A percentile compares a stretch with the other conserved stretches of the same genome.
These are phyloP conservation scores for Claviceps sp. DNA, from an alignment of 2,329 filamentous ascomycete genomes.

Conservation along the genomic window DNA sequence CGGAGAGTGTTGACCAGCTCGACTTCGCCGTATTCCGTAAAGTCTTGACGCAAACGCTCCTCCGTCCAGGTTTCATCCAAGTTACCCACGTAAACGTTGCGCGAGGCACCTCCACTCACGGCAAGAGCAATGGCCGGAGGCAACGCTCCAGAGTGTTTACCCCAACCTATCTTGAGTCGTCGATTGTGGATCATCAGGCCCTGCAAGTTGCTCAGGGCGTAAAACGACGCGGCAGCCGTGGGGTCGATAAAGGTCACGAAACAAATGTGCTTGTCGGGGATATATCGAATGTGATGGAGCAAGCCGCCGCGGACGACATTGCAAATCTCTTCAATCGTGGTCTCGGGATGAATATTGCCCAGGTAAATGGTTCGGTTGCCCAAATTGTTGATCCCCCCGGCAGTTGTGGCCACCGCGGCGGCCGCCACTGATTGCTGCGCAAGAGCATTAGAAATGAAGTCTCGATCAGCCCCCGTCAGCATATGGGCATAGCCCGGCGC, in stretches of 20 bases:
- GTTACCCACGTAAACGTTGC: constrained; percentile 97
- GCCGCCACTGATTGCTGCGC: constrained; percentile 96
- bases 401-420: constrained; percentile 89
- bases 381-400: constrained; percentile 92
- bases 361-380: constrained; percentile 96
- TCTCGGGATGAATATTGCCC: constrained; percentile 97
- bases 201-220: constrained; percentile 91
- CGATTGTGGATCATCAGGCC: constrained; percentile 99
- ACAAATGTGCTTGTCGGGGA: constrained; percentile 99
- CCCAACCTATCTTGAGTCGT: constrained; percentile 96
- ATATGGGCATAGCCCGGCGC: constrained; percentile 94
- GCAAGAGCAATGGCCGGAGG: constrained; percentile 92
- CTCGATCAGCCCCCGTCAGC: constrained; percentile 87
- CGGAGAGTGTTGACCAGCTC: constrained; percentile 92
- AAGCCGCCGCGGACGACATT: constrained; percentile 94
- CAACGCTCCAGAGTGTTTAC: constrained; percentile 93
- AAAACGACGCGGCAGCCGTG: constrained; percentile 94
- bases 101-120: constrained; percentile 91
- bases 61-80: constrained; percentile 95
- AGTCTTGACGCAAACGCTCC: constrained; percentile 89
- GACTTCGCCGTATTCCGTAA: constrained; percentile 94
- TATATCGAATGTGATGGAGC: constrained; percentile 96
- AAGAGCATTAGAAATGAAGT: constrained; percentile 89
- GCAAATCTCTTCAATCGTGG: constrained; percentile 98
- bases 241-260: constrained; percentile 99